Conservation (phyloP, 495 filamentous ascomycete genomes). For the Xylaria cubensis region DNA sequence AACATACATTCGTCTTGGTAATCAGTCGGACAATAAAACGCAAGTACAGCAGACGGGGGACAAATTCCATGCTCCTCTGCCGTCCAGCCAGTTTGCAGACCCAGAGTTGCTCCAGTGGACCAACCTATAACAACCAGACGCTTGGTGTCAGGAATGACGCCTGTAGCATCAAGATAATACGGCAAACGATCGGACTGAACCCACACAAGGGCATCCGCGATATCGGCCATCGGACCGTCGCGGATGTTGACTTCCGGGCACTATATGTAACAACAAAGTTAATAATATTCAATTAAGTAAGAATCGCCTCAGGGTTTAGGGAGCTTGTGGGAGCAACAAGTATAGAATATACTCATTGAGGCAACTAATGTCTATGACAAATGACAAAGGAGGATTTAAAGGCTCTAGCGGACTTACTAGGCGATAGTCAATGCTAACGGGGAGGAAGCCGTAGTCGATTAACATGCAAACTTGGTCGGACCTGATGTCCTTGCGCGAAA, state of each 20-base stretch:
- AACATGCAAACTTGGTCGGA: constrained; percentile 49
- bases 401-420: constrained; percentile 32
- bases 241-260: constrained; percentile 58
- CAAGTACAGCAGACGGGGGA: constrained; percentile 56
- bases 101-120: constrained; percentile 62
- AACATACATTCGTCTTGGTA: neutral
- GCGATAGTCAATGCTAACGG: constrained; percentile 62
- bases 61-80: constrained; percentile 32
- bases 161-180: constrained; percentile 26
- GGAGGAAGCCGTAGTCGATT: constrained; percentile 52
- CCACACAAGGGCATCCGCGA: constrained; percentile 57
- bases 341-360: no score
- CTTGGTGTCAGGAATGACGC: constrained; percentile 44
- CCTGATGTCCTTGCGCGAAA: constrained; percentile 53
- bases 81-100: constrained; percentile 56
- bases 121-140: constrained; percentile 60
- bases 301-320: no score
- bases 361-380: no score
- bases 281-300: no score
- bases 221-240: constrained; percentile 61
- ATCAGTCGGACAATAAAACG: constrained; percentile 56
- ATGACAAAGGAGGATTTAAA: no score
- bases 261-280: no score
- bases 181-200: constrained; percentile 47
- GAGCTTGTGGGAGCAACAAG: no score